Conservation (phyloP, 2,329 filamentous ascomycete genomes). For the Claviceps spartinae region DNA sequence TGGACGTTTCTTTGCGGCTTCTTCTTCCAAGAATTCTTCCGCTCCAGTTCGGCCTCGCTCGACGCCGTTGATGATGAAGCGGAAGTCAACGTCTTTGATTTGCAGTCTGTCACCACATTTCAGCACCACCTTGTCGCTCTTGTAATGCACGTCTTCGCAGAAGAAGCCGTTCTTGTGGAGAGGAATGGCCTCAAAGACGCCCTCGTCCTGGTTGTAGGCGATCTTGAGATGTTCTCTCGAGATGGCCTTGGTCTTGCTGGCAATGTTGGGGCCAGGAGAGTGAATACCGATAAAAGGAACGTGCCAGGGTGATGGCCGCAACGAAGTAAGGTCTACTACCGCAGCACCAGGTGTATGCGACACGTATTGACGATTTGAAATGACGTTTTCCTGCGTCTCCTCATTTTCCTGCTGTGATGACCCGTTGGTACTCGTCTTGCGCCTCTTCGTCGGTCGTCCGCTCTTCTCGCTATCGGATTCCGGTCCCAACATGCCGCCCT, state of each 20-base stretch:
- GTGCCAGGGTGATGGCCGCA: constrained; percentile 47
- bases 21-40: constrained; percentile 40
- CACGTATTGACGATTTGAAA: constrained; percentile 46
- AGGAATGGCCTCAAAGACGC: constrained; percentile 50
- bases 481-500: constrained; percentile 54
- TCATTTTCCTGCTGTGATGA: constrained; percentile 30
- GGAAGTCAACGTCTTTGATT: constrained; percentile 56
- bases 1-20: constrained; percentile 32
- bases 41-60: constrained; percentile 42
- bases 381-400: constrained; percentile 31
- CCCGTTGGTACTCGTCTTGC: constrained; percentile 30
- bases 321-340: constrained; percentile 43
- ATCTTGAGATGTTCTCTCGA: constrained; percentile 64
- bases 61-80: constrained; percentile 56
- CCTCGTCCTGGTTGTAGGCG: constrained; percentile 48
- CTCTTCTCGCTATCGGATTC: constrained; percentile 43
- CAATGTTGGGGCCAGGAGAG: constrained; percentile 48
- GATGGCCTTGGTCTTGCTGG: constrained; percentile 54
- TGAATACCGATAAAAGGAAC: constrained; percentile 60
- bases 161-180: constrained; percentile 56
- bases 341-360: constrained; percentile 46
- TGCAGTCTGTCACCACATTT: constrained; percentile 53
- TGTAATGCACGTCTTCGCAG: constrained; percentile 46
- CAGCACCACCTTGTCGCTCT: constrained; percentile 41
- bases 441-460: constrained; percentile 31